phyloP scores from a whole-genome alignment of 1,284 basidiomycete species.

The Pulchroboletus neoregius region DNA sequence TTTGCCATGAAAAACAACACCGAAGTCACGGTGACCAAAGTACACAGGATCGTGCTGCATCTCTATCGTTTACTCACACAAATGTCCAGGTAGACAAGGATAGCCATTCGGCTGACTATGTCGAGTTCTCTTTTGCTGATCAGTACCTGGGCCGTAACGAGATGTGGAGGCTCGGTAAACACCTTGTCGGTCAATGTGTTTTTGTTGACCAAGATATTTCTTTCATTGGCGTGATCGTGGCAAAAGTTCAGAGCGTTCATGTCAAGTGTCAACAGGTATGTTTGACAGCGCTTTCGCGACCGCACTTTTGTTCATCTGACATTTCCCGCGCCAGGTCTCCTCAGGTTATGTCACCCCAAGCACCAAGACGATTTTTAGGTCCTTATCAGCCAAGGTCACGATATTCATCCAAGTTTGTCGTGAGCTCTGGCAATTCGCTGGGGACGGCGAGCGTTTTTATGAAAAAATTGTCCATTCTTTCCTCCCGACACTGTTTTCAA shows the following conservation, averaged over 20 bases:
- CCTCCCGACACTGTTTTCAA: constrained; percentile 78
- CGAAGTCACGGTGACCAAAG: constrained; percentile 69
- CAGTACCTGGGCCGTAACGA: constrained; percentile 90
- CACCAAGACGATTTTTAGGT: constrained; percentile 89
- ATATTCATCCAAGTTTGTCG: constrained; percentile 95
- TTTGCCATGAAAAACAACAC: constrained; percentile 69
- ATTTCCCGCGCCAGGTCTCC: constrained; percentile 49
- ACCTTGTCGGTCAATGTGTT: constrained; percentile 73
- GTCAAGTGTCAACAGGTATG: constrained; percentile 59
- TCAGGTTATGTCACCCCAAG: constrained; percentile 78
- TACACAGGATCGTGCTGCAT: constrained; percentile 22
- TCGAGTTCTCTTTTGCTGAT: constrained; percentile 88
- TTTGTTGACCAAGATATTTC: constrained; percentile 68
- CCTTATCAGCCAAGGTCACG: constrained; percentile 85
- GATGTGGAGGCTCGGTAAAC: constrained; percentile 84
- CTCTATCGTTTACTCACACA: constrained; percentile 3
- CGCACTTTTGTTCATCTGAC: constrained; percentile 8
- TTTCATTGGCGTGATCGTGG: constrained; percentile 74
- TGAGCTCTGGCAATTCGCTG: constrained; percentile 97
- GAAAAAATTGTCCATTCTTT: constrained; percentile 96
- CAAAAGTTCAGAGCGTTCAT: constrained; percentile 77
- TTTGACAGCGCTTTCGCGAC: constrained; percentile 4
- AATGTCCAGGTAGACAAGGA: constrained; percentile 59
- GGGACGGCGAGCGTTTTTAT: constrained; percentile 93
- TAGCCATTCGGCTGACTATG: constrained; percentile 68